A percentile compares a stretch with the other conserved stretches of the same genome.
Evolutionary conservation across 2,329 filamentous ascomycete species (phyloP).

Genomic region (Byssothecium circinans): DNA sequence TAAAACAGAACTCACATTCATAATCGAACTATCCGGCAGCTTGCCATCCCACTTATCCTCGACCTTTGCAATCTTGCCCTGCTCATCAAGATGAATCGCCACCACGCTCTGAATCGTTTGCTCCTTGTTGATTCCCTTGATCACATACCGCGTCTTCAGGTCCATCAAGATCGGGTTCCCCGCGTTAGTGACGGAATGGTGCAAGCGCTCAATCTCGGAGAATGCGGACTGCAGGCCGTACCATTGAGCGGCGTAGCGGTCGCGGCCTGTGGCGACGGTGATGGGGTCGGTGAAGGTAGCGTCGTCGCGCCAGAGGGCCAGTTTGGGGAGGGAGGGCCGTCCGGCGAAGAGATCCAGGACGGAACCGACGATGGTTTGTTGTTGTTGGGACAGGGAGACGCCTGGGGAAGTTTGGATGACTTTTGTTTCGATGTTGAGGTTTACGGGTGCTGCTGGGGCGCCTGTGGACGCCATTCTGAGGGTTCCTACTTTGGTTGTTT

Average conservation of each 20-base stretch:
- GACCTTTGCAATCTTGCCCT: constrained; percentile 54
- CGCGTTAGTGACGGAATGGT: constrained; percentile 55
- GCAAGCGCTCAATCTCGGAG: constrained; percentile 58
- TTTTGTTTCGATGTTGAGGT: constrained; percentile 57
- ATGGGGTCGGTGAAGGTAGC: constrained; percentile 62
- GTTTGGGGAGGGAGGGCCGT: constrained; percentile 60
- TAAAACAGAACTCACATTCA: constrained; percentile 51
- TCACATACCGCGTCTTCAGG: constrained; percentile 55
- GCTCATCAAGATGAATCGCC: constrained; percentile 49
- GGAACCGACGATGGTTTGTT: constrained; percentile 59
- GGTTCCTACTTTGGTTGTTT: constrained; percentile 15
- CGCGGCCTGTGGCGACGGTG: constrained; percentile 59
- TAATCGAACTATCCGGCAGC: constrained; percentile 53
- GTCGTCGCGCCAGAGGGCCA: constrained; percentile 61
- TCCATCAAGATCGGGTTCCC: constrained; percentile 64
- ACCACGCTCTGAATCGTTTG: constrained; percentile 54
- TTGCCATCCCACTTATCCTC: constrained; percentile 60
- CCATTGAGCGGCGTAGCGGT: constrained; percentile 57
- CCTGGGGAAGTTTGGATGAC: constrained; percentile 56
- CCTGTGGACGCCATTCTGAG: constrained; percentile 40
- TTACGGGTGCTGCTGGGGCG: background rate
- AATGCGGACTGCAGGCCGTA: constrained; percentile 64
- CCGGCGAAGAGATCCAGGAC: constrained; percentile 66
- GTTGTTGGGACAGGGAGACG: constrained; percentile 52
- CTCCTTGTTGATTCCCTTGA: constrained; percentile 58